Percentiles rank a stretch among this genome's conserved stretches.
phyloP scores from a whole-genome alignment of 768 basidiomycete genomes.

The Leucocoprinus leucothites region DNA sequence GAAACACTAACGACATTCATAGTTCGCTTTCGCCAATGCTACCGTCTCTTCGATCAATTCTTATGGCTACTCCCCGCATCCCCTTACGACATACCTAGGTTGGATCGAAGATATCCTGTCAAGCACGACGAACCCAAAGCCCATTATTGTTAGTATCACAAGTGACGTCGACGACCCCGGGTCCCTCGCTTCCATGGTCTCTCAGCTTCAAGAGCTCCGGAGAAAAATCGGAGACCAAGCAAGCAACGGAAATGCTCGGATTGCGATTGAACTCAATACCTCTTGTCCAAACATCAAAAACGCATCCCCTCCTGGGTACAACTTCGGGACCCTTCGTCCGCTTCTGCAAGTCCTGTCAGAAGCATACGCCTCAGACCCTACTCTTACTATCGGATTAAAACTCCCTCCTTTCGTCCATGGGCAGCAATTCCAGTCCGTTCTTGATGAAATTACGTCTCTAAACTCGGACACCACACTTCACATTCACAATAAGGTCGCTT shows the following conservation, averaged over 20 bases:
- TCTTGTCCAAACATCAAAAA: conserved; percentile 78
- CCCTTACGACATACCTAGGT: conserved; percentile 59
- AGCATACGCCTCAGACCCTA: conserved; percentile 44
- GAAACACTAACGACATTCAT: conserved; percentile 4
- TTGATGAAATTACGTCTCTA: conserved; percentile 46
- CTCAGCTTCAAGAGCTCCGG: conserved; percentile 61
- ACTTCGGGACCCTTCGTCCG: conserved; percentile 45
- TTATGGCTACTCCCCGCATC: conserved; percentile 84
- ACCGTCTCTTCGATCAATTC: conserved; percentile 70
- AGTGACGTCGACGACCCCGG: conserved; percentile 25
- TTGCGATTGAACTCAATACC: conserved; percentile 81
- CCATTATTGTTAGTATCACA: conserved; percentile 80
- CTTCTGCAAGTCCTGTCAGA: conserved; percentile 54
- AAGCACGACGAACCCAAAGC: conserved; percentile 28
- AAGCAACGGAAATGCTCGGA: conserved; percentile 24
- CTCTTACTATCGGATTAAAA: conserved; percentile 71
- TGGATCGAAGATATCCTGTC: conserved; percentile 57
- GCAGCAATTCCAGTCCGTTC: conserved; percentile 56
- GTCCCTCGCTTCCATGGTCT: conserved; percentile 54
- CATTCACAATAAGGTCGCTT: conserved; percentile 1
- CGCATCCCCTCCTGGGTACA: conserved; percentile 66
- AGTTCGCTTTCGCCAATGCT: conserved; percentile 61
- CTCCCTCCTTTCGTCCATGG: conserved; percentile 70
- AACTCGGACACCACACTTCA: conserved; percentile 27
- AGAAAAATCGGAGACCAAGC: conserved; percentile 25